Base-by-base conservation (phyloP, 805 yeast species). In the Tetrapisispora arboricola region DNA sequence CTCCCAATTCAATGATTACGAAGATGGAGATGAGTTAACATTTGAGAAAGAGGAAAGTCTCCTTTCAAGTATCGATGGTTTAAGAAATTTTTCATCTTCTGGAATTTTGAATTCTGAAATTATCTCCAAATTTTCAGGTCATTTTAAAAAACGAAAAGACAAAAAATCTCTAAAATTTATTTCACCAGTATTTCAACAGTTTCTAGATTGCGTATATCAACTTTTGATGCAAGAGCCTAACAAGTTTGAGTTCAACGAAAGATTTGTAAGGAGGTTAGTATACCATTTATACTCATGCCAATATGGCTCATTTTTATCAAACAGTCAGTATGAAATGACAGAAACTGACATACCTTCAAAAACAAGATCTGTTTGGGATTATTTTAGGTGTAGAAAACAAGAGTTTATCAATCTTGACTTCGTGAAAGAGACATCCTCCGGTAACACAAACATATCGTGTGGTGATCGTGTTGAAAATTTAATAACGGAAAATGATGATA, bases 171-270 rank as follows among this genome's bases (percentile, higher is more conserved):
- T 72, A 38, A 78, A 80, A 47, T 72, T 76, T 41, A 76, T 80
- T n/a, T 83, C 95, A 11, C 98, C 98, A 0, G 76, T 88, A 1
- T 90, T 92, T 63, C 96, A 87, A 52, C 98, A 92, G 56, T 92
- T 88, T 61, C 61, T 92, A 35, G 98, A 92, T 54, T 79, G 92
- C 48, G 82, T 86, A 1, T 87, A 80, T 58, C 98, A 92, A 56
- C 56, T 90, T 16, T 59, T 73, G 39, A 60, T 76, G 7, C 94
- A 86, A 55, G 70, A 75, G 49, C 95, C 95, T 0, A 53, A 64
- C 1, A 63, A 67, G 35, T 92, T 92, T 60, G 95, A 90, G 61
- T 88, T 80, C 62, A 87, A 88, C 54, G 95, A 88, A 58, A 64
- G 96, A 39, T 86, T 92, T 51, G 59, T 92, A 47, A 73, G 95